Evolutionary conservation across 1,284 basidiomycete species (phyloP).

Genomic region (Agaricales sp.): DNA sequence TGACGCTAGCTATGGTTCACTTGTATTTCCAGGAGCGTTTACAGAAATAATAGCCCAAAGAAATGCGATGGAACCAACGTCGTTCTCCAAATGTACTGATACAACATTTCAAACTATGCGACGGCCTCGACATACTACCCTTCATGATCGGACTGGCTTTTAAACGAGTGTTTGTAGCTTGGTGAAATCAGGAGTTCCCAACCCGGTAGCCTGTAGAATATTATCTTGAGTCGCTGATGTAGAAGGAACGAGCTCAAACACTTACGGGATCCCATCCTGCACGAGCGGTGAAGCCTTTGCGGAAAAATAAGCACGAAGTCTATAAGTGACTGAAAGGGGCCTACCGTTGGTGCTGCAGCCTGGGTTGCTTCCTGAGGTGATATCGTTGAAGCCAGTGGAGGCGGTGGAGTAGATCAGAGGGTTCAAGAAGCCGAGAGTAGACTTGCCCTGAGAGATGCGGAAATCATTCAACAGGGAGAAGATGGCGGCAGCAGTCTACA

Average conservation of each 20-base stretch:
- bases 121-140: no score
- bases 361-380: slow-evolving; percentile 35
- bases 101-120: no score
- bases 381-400: slow-evolving; percentile 46
- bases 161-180: slow-evolving; percentile 35
- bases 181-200: slow-evolving; percentile 52
- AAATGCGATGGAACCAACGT: no score
- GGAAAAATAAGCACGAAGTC: slow-evolving; percentile 9
- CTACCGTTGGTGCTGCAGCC: slow-evolving; percentile 15
- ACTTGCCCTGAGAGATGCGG: slow-evolving; percentile 36
- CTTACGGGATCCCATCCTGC: slow-evolving; percentile 55
- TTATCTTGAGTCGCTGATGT: slow-evolving; percentile 1
- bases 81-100: no score
- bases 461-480: slow-evolving; percentile 52
- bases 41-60: no score
- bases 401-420: slow-evolving; percentile 44
- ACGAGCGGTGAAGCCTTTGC: slow-evolving; percentile 42
- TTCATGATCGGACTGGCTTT: no score
- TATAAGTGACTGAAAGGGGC: slow-evolving; percentile 3
- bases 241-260: no score
- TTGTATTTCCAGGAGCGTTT: no score
- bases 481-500: slow-evolving; percentile 48
- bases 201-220: slow-evolving; percentile 37
- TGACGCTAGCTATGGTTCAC: no score
- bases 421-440: slow-evolving; percentile 52